Evolutionary conservation across 129 eudicot genomes (phyloP).

Genomic region (Flaveria linearis): DNA sequence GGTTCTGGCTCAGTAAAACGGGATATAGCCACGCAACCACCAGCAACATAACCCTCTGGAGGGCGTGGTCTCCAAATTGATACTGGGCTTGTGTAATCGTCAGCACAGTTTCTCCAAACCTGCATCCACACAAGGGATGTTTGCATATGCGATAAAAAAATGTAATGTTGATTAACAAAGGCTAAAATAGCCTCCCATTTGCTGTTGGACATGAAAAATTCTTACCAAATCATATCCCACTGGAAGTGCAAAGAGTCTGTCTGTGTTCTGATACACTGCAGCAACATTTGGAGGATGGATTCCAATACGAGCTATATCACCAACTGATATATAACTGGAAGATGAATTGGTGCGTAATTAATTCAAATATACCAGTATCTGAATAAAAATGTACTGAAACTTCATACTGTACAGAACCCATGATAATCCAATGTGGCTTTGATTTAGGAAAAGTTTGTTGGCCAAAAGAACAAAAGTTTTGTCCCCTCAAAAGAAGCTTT

Average conservation of each 20-base stretch:
- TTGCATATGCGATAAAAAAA: neutral
- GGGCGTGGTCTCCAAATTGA: slow-evolving; percentile 96
- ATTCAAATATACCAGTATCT: slow-evolving; percentile 9
- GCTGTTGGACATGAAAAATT: neutral
- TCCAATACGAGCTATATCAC: slow-evolving; percentile 88
- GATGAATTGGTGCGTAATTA: slow-evolving; percentile 3
- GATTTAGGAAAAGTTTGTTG: neutral
- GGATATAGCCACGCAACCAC: slow-evolving; percentile 78
- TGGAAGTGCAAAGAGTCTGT: slow-evolving; percentile 58
- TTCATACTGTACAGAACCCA: neutral
- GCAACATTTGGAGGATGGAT: slow-evolving; percentile 89
- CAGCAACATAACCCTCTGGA: slow-evolving; percentile 80
- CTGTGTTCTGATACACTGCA: slow-evolving; percentile 66
- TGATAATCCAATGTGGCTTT: neutral
- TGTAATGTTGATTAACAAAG: neutral
- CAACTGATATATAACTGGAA: slow-evolving; percentile 76
- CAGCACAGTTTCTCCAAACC: slow-evolving; percentile 98
- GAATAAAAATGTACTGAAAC: slow-evolving; percentile 19
- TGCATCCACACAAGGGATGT: slow-evolving; percentile 23
- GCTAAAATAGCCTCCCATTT: neutral
- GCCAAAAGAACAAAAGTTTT: too few species aligned
- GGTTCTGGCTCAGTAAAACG: slow-evolving; percentile 71
- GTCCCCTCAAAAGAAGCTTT: slow-evolving; percentile 1
- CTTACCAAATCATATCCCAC: slow-evolving; percentile 94
- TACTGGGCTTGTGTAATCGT: slow-evolving; percentile 65